Evolutionary conservation across 2,329 filamentous ascomycete species (phyloP).

Genomic region (Westerdykella ornata): DNA sequence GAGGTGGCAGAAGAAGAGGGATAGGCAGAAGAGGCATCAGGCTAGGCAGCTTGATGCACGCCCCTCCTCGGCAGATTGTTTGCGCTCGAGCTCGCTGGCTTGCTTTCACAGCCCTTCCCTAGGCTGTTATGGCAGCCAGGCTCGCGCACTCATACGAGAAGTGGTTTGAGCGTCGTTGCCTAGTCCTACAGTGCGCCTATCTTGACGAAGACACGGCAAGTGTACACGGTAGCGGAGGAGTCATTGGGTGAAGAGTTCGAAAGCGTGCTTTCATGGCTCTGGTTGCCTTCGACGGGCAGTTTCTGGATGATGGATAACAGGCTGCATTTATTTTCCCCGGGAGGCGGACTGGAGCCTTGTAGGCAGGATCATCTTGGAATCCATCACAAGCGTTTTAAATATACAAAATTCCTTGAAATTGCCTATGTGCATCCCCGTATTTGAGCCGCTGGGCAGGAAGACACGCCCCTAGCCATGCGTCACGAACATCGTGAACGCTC

Average conservation of each 20-base stretch:
- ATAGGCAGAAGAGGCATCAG: too few relatives aligned
- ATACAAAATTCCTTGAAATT: too few relatives aligned
- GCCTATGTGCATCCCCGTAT: too few relatives aligned
- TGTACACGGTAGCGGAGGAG: slow-evolving; percentile 22
- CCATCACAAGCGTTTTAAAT: too few relatives aligned
- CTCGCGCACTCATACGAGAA: too few relatives aligned
- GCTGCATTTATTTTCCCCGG: slow-evolving; percentile 18
- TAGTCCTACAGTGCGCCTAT: slow-evolving; percentile 5
- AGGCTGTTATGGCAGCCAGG: not conserved
- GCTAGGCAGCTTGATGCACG: slow-evolving; percentile 33
- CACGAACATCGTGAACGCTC: too few relatives aligned
- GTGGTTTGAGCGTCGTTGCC: slow-evolving; percentile 36
- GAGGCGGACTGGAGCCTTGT: slow-evolving; percentile 14
- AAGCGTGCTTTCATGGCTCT: slow-evolving; percentile 9
- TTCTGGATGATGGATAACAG: too few relatives aligned
- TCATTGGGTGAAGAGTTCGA: slow-evolving; percentile 19
- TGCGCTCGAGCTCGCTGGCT: slow-evolving; percentile 21
- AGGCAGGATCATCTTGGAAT: too few relatives aligned
- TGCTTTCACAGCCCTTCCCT: slow-evolving; percentile 7
- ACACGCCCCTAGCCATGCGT: too few relatives aligned
- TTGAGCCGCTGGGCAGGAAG: too few relatives aligned
- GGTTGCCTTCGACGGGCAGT: slow-evolving; percentile 21
- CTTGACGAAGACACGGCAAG: slow-evolving; percentile 11
- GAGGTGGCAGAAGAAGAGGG: too few relatives aligned
- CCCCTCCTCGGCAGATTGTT: slow-evolving; percentile 5